Base-by-base conservation (phyloP, 2,329 filamentous ascomycete species). In the Mycogone perniciosa region DNA sequence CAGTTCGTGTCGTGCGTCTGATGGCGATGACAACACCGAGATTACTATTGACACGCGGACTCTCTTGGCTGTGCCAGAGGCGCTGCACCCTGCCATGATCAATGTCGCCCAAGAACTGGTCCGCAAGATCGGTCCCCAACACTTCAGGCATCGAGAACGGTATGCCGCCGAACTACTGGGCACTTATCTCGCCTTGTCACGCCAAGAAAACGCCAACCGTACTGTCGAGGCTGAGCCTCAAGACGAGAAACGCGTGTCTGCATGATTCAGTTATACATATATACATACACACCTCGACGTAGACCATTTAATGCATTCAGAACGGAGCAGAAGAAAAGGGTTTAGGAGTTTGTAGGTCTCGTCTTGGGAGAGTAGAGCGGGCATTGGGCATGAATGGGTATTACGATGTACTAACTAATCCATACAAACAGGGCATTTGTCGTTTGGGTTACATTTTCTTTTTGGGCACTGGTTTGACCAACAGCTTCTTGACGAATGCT, bases 141-240 rank as follows among this genome's bases (percentile, higher is more conserved):
- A 61, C 35, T 60, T 61, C 13, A 48, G 48, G 31, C 51, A 60
- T 39, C 50, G 56, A 10, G 54, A 60, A 48, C 54, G 59, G 6
- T 58, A 58, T 44, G 48, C 57, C 8, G 54, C 59, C 3, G 59
- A 61, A 44, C 27, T 61, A 26, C 49, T 61, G 7, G 59, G 59
- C 13, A 58, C 57, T 1, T 60, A 58, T n/a, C 56, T 54, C 37
- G 27, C n/a, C 7, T 11, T 53, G 8, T 44, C 46, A 13, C 35
- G 26, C 11, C 50, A 48, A 1, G 34, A 37, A 27, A 4, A 10
- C n/a, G 35, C 11, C 11, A 11, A 38, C 6, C 35, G 20, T n/a
- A 20, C n/a, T 20, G 35, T 20, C 35, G 11, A 38, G 35, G 35
- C 10, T 7, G 35, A 38, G 35, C n/a, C 9, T 11, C 7, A 9